A percentile compares a stretch with the other conserved stretches of the same genome.
Conservation (phyloP, 306 rosid species). For the Albizia julibrissin region DNA sequence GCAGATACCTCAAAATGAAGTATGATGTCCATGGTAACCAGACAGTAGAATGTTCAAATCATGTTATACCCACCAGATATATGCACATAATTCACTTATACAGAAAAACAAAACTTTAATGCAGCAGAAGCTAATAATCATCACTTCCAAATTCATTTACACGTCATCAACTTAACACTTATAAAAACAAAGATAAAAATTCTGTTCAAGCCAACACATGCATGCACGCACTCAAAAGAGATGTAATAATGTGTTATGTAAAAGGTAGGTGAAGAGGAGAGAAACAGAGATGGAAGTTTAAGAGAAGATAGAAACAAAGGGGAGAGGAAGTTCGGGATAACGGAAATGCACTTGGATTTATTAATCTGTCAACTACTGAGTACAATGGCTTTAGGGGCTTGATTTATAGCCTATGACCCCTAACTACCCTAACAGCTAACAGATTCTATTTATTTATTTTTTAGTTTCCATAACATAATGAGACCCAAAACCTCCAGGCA, state of each 20-base stretch:
- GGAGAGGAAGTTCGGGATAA: too few species aligned
- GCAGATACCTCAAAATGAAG: not conserved
- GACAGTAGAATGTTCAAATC: not conserved
- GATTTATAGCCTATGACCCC: too few species aligned
- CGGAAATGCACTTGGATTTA: too few species aligned
- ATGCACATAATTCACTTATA: constrained; percentile 3
- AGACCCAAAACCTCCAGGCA: not conserved
- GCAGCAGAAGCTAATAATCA: constrained; percentile 16
- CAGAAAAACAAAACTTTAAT: not conserved
- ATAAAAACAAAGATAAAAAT: not conserved
- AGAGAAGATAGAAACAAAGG: too few species aligned
- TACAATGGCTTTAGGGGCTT: too few species aligned
- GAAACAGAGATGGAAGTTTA: too few species aligned
- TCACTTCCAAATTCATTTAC: constrained; percentile 10
- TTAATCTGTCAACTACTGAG: too few species aligned
- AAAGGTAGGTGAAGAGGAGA: too few species aligned
- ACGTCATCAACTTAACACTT: not conserved
- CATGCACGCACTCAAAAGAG: not conserved
- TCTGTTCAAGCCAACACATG: constrained; percentile 10
- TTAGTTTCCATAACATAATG: not conserved
- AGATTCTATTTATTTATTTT: too few species aligned
- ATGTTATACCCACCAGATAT: not conserved
- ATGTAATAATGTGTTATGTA: not conserved
- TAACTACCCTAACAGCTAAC: too few species aligned
- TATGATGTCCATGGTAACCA: not conserved